Evolutionary conservation across 2,329 filamentous ascomycete genomes (phyloP).

Genomic region (Xylaria sp.): DNA sequence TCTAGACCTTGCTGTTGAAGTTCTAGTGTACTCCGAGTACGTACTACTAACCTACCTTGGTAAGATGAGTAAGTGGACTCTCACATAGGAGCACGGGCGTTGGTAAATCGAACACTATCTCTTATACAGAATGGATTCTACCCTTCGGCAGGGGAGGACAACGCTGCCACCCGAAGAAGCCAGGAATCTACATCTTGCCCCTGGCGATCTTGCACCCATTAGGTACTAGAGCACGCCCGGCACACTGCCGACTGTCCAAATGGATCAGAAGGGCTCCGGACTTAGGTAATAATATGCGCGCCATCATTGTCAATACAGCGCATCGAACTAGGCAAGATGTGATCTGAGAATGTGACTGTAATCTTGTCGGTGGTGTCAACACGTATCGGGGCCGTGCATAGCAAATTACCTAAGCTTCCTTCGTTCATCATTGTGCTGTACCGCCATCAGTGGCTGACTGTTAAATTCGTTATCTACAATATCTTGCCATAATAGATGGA

Average conservation of each 20-base stretch:
- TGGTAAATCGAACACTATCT: conserved; percentile 20
- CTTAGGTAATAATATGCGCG: conserved; percentile 2
- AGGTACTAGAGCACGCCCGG: conserved; percentile 18
- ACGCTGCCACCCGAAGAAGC: conserved; percentile 17
- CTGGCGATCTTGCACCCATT: conserved; percentile 36
- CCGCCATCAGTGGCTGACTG: neutral
- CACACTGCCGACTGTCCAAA: conserved; percentile 12
- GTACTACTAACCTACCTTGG: neutral
- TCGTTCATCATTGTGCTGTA: neutral
- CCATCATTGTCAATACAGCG: neutral
- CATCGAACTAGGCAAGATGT: neutral
- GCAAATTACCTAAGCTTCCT: neutral
- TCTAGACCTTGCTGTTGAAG: neutral
- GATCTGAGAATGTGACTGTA: conserved; percentile 2
- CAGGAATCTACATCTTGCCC: conserved; percentile 6
- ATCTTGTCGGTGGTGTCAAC: neutral
- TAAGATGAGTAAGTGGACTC: neutral
- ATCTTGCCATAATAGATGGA: too few species aligned
- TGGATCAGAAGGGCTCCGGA: neutral
- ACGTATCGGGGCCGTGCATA: neutral
- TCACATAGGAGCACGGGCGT: conserved; percentile 9
- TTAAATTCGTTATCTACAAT: neutral
- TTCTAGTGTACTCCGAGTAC: neutral
- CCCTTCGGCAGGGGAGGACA: conserved; percentile 20
- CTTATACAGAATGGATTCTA: neutral